phyloP scores from a whole-genome alignment of 1,284 basidiomycete genomes.

The Ustilago bromivora region DNA sequence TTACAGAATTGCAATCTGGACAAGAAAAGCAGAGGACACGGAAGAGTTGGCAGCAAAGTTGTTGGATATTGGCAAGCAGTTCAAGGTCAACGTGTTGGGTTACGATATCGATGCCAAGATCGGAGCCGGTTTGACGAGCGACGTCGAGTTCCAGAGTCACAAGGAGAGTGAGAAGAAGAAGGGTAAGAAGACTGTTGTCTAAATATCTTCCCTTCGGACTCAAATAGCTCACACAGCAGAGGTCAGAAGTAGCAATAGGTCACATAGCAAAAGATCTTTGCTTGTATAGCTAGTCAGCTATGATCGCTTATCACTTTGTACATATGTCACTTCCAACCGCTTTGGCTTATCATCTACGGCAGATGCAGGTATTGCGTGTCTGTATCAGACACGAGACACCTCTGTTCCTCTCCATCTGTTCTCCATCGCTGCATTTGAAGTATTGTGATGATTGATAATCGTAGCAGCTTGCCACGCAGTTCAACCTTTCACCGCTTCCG shows the following conservation, averaged over 20 bases:
- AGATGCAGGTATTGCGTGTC: neutral
- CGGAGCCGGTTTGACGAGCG: constrained; percentile 75
- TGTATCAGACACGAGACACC: neutral
- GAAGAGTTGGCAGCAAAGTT: constrained; percentile 75
- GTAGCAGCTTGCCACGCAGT: too few relatives aligned
- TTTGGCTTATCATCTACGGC: neutral
- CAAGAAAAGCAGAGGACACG: constrained; percentile 75
- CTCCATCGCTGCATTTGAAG: too few relatives aligned
- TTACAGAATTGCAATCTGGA: constrained; percentile 97
- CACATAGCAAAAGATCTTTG: neutral
- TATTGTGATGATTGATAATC: too few relatives aligned
- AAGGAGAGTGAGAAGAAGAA: constrained; percentile 86
- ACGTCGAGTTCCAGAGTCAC: constrained; percentile 68
- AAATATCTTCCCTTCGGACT: neutral
- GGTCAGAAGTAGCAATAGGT: neutral
- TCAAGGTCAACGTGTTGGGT: constrained; percentile 90
- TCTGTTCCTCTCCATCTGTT: too few relatives aligned
- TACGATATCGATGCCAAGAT: constrained; percentile 81
- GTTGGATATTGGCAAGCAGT: constrained; percentile 81
- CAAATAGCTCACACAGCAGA: neutral
- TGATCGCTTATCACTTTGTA: constrained; percentile 1
- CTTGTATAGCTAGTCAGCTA: neutral
- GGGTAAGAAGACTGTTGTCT: constrained; percentile 77
- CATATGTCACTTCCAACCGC: neutral
- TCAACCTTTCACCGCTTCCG: too few relatives aligned